Evolutionary conservation across 805 yeast species (phyloP), one percentile per base, ranked within the genome.

Genomic region (Millerozyma acaciae): DNA sequence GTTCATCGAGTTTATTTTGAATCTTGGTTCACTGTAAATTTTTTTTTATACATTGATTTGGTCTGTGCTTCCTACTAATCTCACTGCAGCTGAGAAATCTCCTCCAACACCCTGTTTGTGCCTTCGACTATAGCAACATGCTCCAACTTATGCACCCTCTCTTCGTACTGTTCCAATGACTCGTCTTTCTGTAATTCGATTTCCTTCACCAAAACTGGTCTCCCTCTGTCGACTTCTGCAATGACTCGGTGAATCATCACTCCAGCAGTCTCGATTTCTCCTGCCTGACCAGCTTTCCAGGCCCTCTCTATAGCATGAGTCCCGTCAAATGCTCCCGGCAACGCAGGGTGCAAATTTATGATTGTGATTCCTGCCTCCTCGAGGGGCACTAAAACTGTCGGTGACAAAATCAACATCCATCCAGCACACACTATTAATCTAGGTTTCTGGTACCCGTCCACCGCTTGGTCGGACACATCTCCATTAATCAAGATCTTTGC

Each of bases 161-260:
- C 66, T 55, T 86, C 96, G 62, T 89, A 93, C 16, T 71, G 72
- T 30, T 87, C 95, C 36, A 88, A 60, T 1, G 85, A 53, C 55
- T 90, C 97, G 1, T 77, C 86, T 35, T 80, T 78, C 13, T 60
- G 59, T 26, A 90, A 72, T 3, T 75, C 81, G 21, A 93, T 57
- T 53, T 89, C 87, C 51, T 79, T 83, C 8, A 93, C 89, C 10
- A 93, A 62, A 26, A 93, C 59, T 2, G 98, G 97, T 47, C 81
- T 83, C 16, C 98, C 98, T 47, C 80, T 78, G 58, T 93, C 98
- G 5, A 93, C 98, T 49, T 85, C 95, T 30, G 88, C 85, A 46
- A 93, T 89, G n/a, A 93, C 97, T 51, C 83, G 77, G 65, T 93
- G 98, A 28, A 93, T 84, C 98, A 93, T 93, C 33, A 93, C 84